Evolutionary conservation across 805 yeast genomes (phyloP), one percentile per base, ranked within the genome.

Genomic region (Torulaspora quercuum): DNA sequence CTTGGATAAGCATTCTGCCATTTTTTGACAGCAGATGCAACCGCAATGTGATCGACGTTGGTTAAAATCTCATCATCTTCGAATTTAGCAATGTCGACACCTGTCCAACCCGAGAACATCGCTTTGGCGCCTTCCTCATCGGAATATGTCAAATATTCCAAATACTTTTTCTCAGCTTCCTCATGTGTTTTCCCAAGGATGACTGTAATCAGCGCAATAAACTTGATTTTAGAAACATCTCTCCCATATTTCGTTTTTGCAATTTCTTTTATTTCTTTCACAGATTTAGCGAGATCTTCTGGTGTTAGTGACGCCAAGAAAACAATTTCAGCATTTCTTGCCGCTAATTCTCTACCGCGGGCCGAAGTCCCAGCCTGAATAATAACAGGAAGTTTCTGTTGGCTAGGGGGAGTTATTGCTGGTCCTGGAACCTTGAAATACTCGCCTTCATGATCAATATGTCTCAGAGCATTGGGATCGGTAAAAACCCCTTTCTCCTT

Each of bases 61-160:
- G 46, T 46, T 16, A 69, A 46, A 33, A 66, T 70, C 33, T 64
- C 64, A 16, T 66, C 70, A 35, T 61, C 58, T 10, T 42, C 55
- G 46, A 57, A 68, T 16, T 54, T 48, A 17, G 64, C 59, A 34
- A 65, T 57, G 35, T 69, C 73, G 25, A 64, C 52, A 5, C 70
- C 71, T 8, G 68, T 64, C 71, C 73, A 68, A 2, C 74, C 75
- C 17, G 72, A 63, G 45, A 70, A 59, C 32, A 69, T 50, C 0
- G 70, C 70, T 31, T 65, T 61, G 1, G 72, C 72, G n/a, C 72
- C 73, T 39, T 68, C 73, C 6, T 57, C 49, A 42, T 65, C 68
- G 3, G 64, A 65, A 35, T 59, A 54, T 7, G 41, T 37, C 30
- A 53, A 50, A 34, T 44, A 64, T 3, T 59, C 61, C 20, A 57